Evolutionary conservation across 139 green algal genomes (phyloP), one percentile per base, ranked within the genome.

Genomic region (Tetratostichococcus sp.): DNA sequence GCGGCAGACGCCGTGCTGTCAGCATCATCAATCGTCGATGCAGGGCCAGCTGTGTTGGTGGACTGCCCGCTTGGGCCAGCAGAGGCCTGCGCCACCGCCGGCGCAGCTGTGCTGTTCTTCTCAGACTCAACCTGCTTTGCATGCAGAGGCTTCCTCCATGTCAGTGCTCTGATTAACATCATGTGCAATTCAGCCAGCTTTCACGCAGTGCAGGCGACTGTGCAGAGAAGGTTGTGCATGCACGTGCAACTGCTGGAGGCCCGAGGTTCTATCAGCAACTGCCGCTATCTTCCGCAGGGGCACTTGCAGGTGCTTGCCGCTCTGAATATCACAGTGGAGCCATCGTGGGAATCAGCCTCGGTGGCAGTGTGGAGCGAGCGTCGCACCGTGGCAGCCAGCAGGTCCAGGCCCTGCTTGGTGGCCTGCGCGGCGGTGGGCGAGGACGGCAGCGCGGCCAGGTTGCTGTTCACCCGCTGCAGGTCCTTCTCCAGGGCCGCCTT

Each of bases 401-500:
- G 70, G 23, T 69, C 59, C 22, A 70, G 50, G 42, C 77, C 85
- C 75, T 92, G 86, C 28, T 75, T 82, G 35, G 84, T 77, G 1
- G 88, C 76, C 43, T 73, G 81, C 1, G 70, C 21, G 1, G 86
- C 84, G 31, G 69, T 62, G 22, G 70, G n/a, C 32, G 69, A n/a
- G 19, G 30, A 30, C 28, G 58, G 26, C n/a, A 62, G n/a, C 57
- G 62, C 62, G 2, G 62, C 59, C n/a, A 69, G n/a, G 25, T 67
- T 43, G 65, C 31, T 25, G n/a, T 65, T 58, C 34, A 77, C 68
- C 73, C 94, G 93, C 5, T 80, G 80, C 0, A 87, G 88, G 68
- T 99, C 95, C 80, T 94, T 95, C 65, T 94, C 91, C 43, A 99
- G 88, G 74, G 91, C 88, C 69, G 91, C 81, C 28, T 86, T 82